Evolutionary conservation across 345 rosid genomes (phyloP).

Genomic region (Sonneratia alba): DNA sequence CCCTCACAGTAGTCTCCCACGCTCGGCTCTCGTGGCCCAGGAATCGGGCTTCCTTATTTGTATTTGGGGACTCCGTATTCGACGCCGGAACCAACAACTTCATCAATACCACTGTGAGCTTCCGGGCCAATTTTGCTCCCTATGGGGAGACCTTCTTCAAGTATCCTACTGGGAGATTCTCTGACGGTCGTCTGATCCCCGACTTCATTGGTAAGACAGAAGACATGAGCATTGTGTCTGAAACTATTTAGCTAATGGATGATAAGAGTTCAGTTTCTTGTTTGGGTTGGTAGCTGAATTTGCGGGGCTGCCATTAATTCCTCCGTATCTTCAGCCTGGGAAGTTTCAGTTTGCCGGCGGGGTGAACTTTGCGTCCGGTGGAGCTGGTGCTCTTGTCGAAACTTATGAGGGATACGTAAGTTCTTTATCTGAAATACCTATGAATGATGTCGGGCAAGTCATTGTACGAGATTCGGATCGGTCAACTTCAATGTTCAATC

Average conservation of each 20-base stretch:
- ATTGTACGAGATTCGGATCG: too few species aligned
- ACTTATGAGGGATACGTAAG: conserved; percentile 14
- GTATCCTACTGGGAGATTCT: conserved; percentile 21
- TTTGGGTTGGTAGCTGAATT: conserved; percentile 11
- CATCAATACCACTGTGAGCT: conserved; percentile 10
- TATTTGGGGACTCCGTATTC: conserved; percentile 30
- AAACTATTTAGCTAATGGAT: not conserved
- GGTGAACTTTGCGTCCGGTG: conserved; percentile 22
- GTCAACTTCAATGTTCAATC: too few species aligned
- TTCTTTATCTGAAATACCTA: not conserved
- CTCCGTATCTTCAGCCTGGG: conserved; percentile 13
- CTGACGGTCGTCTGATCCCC: conserved; percentile 17
- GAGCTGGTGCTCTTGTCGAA: conserved; percentile 17
- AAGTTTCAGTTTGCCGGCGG: conserved; percentile 4
- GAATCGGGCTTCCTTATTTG: too few species aligned
- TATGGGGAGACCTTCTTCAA: conserved; percentile 23
- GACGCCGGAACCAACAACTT: conserved; percentile 31
- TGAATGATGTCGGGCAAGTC: too few species aligned
- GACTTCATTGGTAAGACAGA: conserved; percentile 21
- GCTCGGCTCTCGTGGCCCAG: too few species aligned
- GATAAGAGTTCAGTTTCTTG: not conserved
- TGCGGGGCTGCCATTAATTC: conserved; percentile 11
- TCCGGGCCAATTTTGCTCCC: conserved; percentile 22
- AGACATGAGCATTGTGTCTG: not conserved
- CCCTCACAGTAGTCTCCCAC: too few species aligned